phyloP scores from a whole-genome alignment of 2,329 filamentous ascomycete species.

The Myotisia sp. region DNA sequence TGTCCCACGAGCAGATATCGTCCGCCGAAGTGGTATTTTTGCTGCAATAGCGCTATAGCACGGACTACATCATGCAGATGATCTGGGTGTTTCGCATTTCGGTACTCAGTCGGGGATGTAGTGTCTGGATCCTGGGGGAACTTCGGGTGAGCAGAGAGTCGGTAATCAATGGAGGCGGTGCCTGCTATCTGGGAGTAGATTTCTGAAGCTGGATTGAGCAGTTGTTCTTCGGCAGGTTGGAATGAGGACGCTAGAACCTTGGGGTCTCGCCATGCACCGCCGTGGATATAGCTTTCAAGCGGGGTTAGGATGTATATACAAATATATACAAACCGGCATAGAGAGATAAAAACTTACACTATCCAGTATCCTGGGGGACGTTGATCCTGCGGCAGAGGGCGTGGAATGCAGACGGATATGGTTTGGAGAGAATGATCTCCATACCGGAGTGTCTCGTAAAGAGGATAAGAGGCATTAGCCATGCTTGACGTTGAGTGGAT shows the following conservation, averaged over 20 bases:
- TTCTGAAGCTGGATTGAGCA: conserved; percentile 8
- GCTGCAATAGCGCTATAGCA: conserved; percentile 29
- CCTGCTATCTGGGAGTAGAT: conserved; percentile 20
- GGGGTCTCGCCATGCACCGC: conserved; percentile 37
- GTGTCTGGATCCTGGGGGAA: conserved; percentile 24
- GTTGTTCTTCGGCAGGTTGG: conserved; percentile 22
- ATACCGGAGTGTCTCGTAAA: conserved; percentile 15
- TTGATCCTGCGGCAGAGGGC: conserved; percentile 12
- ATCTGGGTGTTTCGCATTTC: conserved; percentile 30
- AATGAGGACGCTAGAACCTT: conserved; percentile 25
- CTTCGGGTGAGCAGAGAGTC: conserved; percentile 30
- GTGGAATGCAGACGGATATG: conserved; percentile 17
- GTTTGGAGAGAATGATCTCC: conserved; percentile 21
- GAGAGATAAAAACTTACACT: conserved; percentile 19
- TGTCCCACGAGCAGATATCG: conserved; percentile 34
- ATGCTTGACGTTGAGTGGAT: too few relatives aligned
- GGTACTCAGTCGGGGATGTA: conserved; percentile 19
- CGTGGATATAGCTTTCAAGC: conserved; percentile 31
- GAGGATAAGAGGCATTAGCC: too few relatives aligned
- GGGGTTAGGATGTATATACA: not conserved
- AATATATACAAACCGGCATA: not conserved
- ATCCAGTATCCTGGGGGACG: conserved; percentile 24
- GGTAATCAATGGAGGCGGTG: conserved; percentile 34
- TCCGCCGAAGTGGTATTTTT: conserved; percentile 24
- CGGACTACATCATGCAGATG: conserved; percentile 30